These are phyloP conservation scores for Hymenoscyphus fraxineus DNA, from an alignment of 2,329 filamentous ascomycete species.

Conservation along the genomic window DNA sequence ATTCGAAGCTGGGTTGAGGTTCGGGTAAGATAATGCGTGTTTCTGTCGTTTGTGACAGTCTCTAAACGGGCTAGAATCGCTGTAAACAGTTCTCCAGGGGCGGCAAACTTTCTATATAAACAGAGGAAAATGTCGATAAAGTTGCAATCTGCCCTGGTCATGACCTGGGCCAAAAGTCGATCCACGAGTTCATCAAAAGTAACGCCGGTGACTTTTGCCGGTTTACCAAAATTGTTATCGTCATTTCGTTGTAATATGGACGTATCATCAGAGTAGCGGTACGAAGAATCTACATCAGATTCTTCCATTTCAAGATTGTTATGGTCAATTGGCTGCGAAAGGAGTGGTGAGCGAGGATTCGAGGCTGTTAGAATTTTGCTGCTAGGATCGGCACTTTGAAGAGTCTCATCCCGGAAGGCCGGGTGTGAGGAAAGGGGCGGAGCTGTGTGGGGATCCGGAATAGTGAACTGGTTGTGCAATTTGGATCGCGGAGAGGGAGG, in stretches of 20 bases:
- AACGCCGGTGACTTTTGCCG: constrained; percentile 50
- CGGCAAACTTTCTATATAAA: constrained; percentile 88
- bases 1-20: constrained; percentile 79
- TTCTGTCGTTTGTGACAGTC: constrained; percentile 60
- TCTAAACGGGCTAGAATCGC: constrained; percentile 77
- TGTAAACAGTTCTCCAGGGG: constrained; percentile 72
- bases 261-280: constrained; percentile 62
- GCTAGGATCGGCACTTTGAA: constrained; percentile 21
- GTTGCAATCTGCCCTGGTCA: constrained; percentile 83
- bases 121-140: constrained; percentile 88
- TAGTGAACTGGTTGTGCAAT: constrained; percentile 28
- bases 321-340: constrained; percentile 25
- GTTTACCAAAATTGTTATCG: constrained; percentile 54
- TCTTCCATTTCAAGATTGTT: constrained; percentile 49
- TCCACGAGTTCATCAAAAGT: constrained; percentile 75
- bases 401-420: constrained; percentile 30
- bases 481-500: constrained; percentile 35
- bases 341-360: constrained; percentile 23
- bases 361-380: constrained; percentile 14
- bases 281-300: constrained; percentile 63
- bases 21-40: constrained; percentile 67
- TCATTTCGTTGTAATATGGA: constrained; percentile 65
- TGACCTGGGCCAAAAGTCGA: constrained; percentile 75
- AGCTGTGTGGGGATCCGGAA: constrained; percentile 31
- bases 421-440: constrained; percentile 34